A percentile compares a stretch with the other conserved stretches of the same genome.
These are phyloP conservation scores for Yamadazyma epiphylla DNA, from an alignment of 1,139 yeast species.

Conservation along the genomic window DNA sequence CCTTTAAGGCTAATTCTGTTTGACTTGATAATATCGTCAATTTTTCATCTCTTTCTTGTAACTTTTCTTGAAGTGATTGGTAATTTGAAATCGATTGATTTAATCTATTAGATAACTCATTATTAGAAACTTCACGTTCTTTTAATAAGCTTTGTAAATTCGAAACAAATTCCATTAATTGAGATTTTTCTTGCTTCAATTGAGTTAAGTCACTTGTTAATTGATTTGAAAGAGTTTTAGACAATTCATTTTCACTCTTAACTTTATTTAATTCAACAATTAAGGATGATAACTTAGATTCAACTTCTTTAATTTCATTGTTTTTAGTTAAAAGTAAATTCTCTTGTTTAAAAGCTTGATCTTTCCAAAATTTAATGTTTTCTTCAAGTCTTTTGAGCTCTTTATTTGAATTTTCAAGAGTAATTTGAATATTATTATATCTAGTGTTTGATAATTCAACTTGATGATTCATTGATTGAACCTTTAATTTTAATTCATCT, in stretches of 20 bases:
- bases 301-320: slow-evolving; percentile 54
- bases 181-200: slow-evolving; percentile 55
- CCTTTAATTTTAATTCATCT: slow-evolving; percentile 29
- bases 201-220: slow-evolving; percentile 51
- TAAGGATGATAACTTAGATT: slow-evolving; percentile 45
- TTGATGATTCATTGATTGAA: slow-evolving; percentile 28
- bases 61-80: slow-evolving; percentile 48
- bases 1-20: slow-evolving; percentile 54
- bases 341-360: slow-evolving; percentile 55
- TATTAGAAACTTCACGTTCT: slow-evolving; percentile 56
- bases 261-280: slow-evolving; percentile 47
- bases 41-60: slow-evolving; percentile 50
- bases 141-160: slow-evolving; percentile 59
- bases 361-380: slow-evolving; percentile 43
- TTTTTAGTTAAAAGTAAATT: slow-evolving; percentile 50
- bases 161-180: slow-evolving; percentile 56
- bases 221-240: slow-evolving; percentile 49
- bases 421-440: slow-evolving; percentile 24
- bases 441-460: slow-evolving; percentile 33
- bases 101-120: slow-evolving; percentile 50
- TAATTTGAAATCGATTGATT: slow-evolving; percentile 47
- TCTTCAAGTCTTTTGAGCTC: slow-evolving; percentile 49
- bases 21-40: slow-evolving; percentile 44
- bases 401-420: slow-evolving; percentile 42
- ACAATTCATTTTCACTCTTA: slow-evolving; percentile 52